Conservation (phyloP, 1,139 yeast genomes). For the Hyphopichia pseudoburtonii region DNA sequence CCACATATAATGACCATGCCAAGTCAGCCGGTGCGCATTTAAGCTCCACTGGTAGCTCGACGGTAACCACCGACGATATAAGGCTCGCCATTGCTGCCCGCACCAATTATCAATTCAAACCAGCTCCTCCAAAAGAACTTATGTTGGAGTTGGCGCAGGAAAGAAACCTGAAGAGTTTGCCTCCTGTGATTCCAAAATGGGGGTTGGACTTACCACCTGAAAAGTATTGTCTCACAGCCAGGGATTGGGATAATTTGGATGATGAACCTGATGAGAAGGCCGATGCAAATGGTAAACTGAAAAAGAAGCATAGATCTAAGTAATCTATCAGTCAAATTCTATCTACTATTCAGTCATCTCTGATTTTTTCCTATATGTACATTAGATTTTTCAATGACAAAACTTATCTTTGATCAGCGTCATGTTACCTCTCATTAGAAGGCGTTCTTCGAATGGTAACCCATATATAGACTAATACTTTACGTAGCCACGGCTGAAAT, state of each 20-base stretch:
- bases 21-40: conserved; percentile 36
- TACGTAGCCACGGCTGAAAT: no score
- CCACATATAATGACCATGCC: conserved; percentile 83
- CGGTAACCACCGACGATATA: conserved; percentile 82
- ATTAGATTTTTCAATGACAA: no score
- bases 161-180: conserved; percentile 83
- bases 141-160: conserved; percentile 89
- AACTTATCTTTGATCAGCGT: no score
- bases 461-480: no score
- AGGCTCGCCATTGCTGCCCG: conserved; percentile 91
- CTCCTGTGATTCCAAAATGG: conserved; percentile 89
- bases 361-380: background rate
- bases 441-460: no score
- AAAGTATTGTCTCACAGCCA: conserved; percentile 88
- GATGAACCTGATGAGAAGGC: conserved; percentile 33
- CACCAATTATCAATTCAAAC: conserved; percentile 92
- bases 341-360: background rate
- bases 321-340: background rate
- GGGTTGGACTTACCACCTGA: conserved; percentile 96
- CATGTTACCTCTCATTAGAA: no score
- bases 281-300: conserved; percentile 7
- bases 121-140: conserved; percentile 92
- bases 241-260: conserved; percentile 60
- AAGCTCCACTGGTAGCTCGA: conserved; percentile 41
- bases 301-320: conserved; percentile 2